These are phyloP conservation scores for Trichoderma cornu-damae DNA, from an alignment of 2,329 filamentous ascomycete genomes.

Conservation along the genomic window DNA sequence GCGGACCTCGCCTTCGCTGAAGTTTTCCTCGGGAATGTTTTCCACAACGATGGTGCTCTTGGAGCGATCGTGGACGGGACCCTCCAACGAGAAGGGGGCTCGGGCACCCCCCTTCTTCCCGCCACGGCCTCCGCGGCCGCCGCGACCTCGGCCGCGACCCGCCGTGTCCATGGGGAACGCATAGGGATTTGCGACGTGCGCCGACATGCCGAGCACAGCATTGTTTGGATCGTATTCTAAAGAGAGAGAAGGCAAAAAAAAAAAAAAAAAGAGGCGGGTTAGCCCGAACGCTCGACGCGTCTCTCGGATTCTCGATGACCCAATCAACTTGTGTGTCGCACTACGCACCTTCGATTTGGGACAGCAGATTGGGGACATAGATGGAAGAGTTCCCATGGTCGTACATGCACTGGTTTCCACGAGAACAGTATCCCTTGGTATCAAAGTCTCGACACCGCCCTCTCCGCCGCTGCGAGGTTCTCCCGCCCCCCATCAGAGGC, in stretches of 20 bases:
- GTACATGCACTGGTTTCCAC: slow-evolving; percentile 61
- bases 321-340: not conserved
- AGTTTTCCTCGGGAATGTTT: slow-evolving; percentile 68
- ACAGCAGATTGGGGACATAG: slow-evolving; percentile 31
- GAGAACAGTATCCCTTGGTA: slow-evolving; percentile 64
- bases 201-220: slow-evolving; percentile 25
- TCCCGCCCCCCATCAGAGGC: slow-evolving; percentile 22
- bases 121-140: slow-evolving; percentile 33
- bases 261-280: not conserved
- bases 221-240: slow-evolving; percentile 35
- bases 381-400: slow-evolving; percentile 58
- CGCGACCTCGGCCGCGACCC: slow-evolving; percentile 34
- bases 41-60: slow-evolving; percentile 70
- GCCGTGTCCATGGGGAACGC: slow-evolving; percentile 24
- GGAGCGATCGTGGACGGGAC: slow-evolving; percentile 56
- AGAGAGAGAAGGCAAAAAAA: not conserved
- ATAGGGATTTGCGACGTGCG: slow-evolving; percentile 22
- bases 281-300: slow-evolving; percentile 11
- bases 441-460: slow-evolving; percentile 64
- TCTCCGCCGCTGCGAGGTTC: slow-evolving; percentile 33
- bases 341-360: slow-evolving; percentile 27
- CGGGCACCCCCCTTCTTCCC: slow-evolving; percentile 36
- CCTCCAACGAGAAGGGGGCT: slow-evolving; percentile 59
- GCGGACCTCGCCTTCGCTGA: slow-evolving; percentile 59
- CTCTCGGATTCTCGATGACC: not conserved